These are phyloP conservation scores for Pseudozyma hubeiensis DNA, from an alignment of 1,284 basidiomycete species.

Conservation along the genomic window DNA sequence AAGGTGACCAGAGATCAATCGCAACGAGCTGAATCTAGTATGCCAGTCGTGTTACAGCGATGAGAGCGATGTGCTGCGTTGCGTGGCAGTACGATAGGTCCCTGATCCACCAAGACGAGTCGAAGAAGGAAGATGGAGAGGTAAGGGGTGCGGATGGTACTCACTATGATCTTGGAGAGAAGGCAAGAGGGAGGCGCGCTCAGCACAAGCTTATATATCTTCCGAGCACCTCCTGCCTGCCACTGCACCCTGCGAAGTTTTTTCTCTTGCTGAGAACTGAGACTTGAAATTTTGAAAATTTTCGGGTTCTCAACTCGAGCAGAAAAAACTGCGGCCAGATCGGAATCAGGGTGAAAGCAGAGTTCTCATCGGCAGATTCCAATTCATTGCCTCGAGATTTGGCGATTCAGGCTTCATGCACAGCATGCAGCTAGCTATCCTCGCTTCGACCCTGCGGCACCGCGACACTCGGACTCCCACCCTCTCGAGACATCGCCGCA, in stretches of 20 bases:
- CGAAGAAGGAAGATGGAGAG: neutral
- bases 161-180: constrained; percentile 58
- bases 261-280: constrained; percentile 5
- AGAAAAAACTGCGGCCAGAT: neutral
- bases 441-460: too few relatives aligned
- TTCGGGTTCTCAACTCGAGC: neutral
- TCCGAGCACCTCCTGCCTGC: constrained; percentile 1
- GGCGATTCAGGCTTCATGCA: neutral
- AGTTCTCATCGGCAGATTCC: neutral
- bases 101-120: neutral
- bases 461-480: too few relatives aligned
- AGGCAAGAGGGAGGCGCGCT: constrained; percentile 38
- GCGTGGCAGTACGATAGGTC: neutral
- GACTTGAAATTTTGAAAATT: constrained; percentile 17
- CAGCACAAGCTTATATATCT: constrained; percentile 42
- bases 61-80: neutral
- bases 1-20: neutral
- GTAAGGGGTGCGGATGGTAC: constrained; percentile 36
- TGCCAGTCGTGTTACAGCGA: too few relatives aligned
- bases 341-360: neutral
- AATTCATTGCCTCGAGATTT: neutral
- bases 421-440: too few relatives aligned
- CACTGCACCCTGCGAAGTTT: constrained; percentile 15
- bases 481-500: too few relatives aligned
- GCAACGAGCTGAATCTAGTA: neutral